Base-by-base conservation (phyloP, 495 filamentous ascomycete genomes). In the Parathielavia appendiculata region DNA sequence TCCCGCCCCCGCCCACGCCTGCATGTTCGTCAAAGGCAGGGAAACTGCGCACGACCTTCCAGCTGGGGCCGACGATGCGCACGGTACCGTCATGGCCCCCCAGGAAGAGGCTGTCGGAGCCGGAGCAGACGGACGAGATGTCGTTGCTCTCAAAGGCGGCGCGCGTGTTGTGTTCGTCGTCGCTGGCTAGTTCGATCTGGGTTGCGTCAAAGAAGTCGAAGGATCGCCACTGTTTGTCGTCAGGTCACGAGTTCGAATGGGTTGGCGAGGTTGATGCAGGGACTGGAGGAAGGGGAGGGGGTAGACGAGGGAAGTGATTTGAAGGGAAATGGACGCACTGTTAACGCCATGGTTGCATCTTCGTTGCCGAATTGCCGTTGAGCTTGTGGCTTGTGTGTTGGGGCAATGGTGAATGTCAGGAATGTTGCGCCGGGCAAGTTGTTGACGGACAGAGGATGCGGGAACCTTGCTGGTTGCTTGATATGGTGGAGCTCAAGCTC, bases 141-240 rank as follows among this genome's bases (percentile, higher is more conserved):
- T 78, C 78, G 68, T 80, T 72, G 61, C 70, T 73, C 55, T 75
- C 71, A 67, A 76, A 71, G 72, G 75, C 68, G 59, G 72, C 62
- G 56, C 75, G 74, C 53, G 73, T 78, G 51, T 78, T 20, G 6
- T 20, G 79, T 47, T 87, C 11, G 14, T 19, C 80, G 50, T 88
- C 87, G 70, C 91, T 88, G 53, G 87, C 78, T 57, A 89, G 80
- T 70, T 87, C 86, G 72, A 97, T 85, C 64, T 86, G 85, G 59
- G 85, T 83, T 69, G 95, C 90, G 71, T 96, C 91, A 79, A 98
- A 96, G 85, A 98, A 97, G 82, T 93, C 91, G 79, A 98, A 97
- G 53, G 89, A 84, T 89, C 96, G 95, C 93, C 95, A 97, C 92
- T 98, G 65, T 10, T 4, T 20, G 43, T 22, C 41, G 19, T 40